Evolutionary conservation across 441 rosid species (phyloP).

Genomic region (Arabidopsis lyrata): DNA sequence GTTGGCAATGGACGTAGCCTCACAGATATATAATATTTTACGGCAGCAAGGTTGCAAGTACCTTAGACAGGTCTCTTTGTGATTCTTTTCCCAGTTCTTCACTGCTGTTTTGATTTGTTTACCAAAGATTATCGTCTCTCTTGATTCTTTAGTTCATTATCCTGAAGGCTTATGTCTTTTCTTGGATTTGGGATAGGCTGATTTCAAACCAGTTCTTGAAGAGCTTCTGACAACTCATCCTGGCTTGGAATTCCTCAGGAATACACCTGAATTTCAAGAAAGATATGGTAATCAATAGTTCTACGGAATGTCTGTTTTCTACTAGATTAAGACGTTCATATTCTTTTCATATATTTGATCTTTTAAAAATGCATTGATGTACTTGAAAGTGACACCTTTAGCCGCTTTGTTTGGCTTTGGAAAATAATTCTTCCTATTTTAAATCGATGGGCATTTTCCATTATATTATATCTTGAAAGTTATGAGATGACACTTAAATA

Average conservation of each 20-base stretch:
- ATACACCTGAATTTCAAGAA: slow-evolving; percentile 72
- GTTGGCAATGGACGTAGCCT: slow-evolving; percentile 58
- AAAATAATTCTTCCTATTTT: background rate
- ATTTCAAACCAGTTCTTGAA: slow-evolving; percentile 67
- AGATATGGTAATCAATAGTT: slow-evolving; percentile 60
- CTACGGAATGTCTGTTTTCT: slow-evolving; percentile 7
- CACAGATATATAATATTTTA: slow-evolving; percentile 60
- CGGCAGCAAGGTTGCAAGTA: slow-evolving; percentile 61
- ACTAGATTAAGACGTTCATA: background rate
- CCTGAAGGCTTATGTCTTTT: slow-evolving; percentile 31
- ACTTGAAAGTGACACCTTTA: slow-evolving; percentile 4
- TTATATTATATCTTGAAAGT: background rate
- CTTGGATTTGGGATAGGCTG: slow-evolving; percentile 53
- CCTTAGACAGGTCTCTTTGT: slow-evolving; percentile 65
- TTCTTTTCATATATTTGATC: slow-evolving; percentile 1
- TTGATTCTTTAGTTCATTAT: slow-evolving; percentile 15
- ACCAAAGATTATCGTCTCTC: background rate
- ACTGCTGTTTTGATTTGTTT: background rate
- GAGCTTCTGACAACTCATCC: slow-evolving; percentile 72
- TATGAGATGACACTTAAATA: background rate
- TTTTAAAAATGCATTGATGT: background rate
- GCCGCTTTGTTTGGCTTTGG: background rate
- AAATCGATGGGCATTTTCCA: background rate
- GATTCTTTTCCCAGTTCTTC: slow-evolving; percentile 16
- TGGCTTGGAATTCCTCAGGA: slow-evolving; percentile 62